These are phyloP conservation scores for Theileria orientalis DNA, from an alignment of 169 alveolate genomes.

Conservation along the genomic window DNA sequence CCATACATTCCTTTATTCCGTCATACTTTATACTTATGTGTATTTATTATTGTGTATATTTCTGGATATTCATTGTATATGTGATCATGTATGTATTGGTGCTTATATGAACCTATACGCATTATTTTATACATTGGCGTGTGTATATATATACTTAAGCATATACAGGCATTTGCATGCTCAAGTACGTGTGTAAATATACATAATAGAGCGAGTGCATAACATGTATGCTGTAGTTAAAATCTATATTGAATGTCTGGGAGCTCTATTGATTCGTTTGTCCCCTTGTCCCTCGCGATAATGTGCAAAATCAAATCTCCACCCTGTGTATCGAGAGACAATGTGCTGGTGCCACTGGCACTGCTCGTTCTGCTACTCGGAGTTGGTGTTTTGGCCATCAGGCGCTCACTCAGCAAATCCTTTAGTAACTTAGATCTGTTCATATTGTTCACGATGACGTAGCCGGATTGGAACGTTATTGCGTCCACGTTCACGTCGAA, in stretches of 20 bases:
- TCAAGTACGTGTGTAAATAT: too few relatives aligned
- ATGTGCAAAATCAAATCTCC: slow-evolving; percentile 15
- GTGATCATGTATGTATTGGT: too few relatives aligned
- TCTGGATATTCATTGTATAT: too few relatives aligned
- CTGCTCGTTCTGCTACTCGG: too few relatives aligned
- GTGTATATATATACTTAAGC: too few relatives aligned
- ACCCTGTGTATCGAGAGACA: neutral
- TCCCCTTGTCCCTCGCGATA: slow-evolving; percentile 26
- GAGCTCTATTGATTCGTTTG: slow-evolving; percentile 24
- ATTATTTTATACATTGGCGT: neutral
- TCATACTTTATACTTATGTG: neutral
- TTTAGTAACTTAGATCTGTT: slow-evolving; percentile 11
- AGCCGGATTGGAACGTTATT: neutral
- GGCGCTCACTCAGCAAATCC: slow-evolving; percentile 1
- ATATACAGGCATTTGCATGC: too few relatives aligned
- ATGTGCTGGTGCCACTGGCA: too few relatives aligned
- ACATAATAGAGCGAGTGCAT: too few relatives aligned
- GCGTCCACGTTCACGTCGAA: slow-evolving; percentile 45
- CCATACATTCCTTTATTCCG: neutral
- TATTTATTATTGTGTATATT: too few relatives aligned
- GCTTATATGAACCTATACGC: too few relatives aligned
- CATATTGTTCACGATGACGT: slow-evolving; percentile 4
- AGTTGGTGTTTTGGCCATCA: too few relatives aligned
- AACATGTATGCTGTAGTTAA: neutral
- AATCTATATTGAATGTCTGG: slow-evolving; percentile 23